Evolutionary conservation across 768 basidiomycete species (phyloP).

Genomic region (Phylloporus rhodoxanthus): DNA sequence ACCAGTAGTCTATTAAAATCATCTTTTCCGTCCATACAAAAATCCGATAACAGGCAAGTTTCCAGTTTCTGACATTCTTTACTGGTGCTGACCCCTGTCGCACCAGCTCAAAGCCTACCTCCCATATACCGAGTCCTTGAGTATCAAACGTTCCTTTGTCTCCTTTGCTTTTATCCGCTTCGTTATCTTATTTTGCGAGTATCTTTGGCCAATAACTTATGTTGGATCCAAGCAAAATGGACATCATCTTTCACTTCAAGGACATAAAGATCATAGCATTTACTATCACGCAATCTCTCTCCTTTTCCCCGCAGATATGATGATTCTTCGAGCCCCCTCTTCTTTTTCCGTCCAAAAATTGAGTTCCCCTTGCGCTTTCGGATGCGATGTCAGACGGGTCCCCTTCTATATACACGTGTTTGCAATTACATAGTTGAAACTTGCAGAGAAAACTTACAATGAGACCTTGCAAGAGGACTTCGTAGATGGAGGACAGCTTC

Average conservation of each 20-base stretch:
- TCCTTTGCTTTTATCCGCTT: slow-evolving; percentile 2
- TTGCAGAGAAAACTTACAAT: slow-evolving; percentile 47
- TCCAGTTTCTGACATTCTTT: background rate
- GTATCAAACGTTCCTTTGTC: slow-evolving; percentile 6
- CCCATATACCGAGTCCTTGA: slow-evolving; percentile 15
- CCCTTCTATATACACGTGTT: slow-evolving; percentile 43
- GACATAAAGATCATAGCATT: slow-evolving; percentile 11
- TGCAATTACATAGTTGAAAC: background rate
- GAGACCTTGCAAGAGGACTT: slow-evolving; percentile 66
- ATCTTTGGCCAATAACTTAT: slow-evolving; percentile 21
- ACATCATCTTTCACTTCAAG: slow-evolving; percentile 9
- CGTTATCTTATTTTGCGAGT: slow-evolving; percentile 4
- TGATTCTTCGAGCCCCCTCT: slow-evolving; percentile 66
- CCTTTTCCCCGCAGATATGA: slow-evolving; percentile 37
- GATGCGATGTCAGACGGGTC: slow-evolving; percentile 67
- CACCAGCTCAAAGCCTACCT: slow-evolving; percentile 15
- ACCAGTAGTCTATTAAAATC: slow-evolving; percentile 61
- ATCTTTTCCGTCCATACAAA: slow-evolving; percentile 58
- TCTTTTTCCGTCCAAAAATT: slow-evolving; percentile 83
- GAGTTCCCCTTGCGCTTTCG: slow-evolving; percentile 81
- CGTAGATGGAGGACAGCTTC: slow-evolving; percentile 68
- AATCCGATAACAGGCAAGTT: slow-evolving; percentile 37
- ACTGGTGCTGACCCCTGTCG: slow-evolving; percentile 1
- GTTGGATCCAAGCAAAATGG: slow-evolving; percentile 12
- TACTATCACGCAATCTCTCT: slow-evolving; percentile 19